phyloP scores from a whole-genome alignment of 225 moss, liverwort and hornwort genomes.

The Rhytidiadelphus loreus region DNA sequence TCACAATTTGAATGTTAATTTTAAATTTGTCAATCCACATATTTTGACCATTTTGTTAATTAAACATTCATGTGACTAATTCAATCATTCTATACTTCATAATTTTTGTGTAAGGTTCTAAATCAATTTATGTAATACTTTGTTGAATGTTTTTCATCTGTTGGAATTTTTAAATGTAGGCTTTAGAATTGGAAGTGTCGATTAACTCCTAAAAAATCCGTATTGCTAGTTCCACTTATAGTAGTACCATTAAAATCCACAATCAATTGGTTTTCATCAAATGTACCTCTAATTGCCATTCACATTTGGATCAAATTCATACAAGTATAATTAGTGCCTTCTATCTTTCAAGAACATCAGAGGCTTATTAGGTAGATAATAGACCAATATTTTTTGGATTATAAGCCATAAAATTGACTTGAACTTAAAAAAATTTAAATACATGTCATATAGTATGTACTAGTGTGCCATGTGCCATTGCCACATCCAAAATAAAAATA shows the following conservation, averaged over 20 bases:
- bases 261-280: neutral
- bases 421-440: no score
- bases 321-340: neutral
- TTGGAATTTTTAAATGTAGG: neutral
- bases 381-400: neutral
- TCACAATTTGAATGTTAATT: neutral
- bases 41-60: neutral
- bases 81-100: no score
- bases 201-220: neutral
- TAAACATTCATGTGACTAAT: neutral
- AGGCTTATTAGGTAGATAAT: no score
- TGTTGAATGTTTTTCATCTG: neutral
- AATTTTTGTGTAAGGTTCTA: neutral
- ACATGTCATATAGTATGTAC: no score
- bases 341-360: neutral
- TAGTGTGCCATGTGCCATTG: no score
- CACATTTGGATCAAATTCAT: neutral
- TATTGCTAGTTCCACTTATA: neutral
- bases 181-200: neutral
- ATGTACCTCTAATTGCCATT: neutral
- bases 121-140: neutral
- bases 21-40: neutral
- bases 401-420: neutral
- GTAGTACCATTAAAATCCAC: neutral
- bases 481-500: no score